A percentile compares a stretch with the other conserved stretches of the same genome.
These are phyloP conservation scores for Nannochloris sp. DNA, from an alignment of 139 green algal genomes.

Conservation along the genomic window DNA sequence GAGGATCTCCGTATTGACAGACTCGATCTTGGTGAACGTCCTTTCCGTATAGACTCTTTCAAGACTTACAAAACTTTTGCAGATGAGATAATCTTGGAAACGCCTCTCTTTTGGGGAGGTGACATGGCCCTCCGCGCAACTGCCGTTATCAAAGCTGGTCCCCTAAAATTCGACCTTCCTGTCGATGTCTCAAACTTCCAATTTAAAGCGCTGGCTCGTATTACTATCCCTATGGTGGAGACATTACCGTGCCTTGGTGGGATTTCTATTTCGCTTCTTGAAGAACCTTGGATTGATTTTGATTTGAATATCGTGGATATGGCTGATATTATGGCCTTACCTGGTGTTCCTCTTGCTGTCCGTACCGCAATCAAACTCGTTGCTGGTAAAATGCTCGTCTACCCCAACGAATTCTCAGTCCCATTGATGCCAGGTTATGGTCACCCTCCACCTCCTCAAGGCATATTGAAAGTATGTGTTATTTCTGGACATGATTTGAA, in stretches of 20 bases:
- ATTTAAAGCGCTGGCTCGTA: slow-evolving; percentile 38
- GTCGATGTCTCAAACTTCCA: slow-evolving; percentile 36
- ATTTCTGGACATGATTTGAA: slow-evolving; percentile 24
- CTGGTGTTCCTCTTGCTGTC: slow-evolving; percentile 22
- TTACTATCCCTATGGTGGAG: slow-evolving; percentile 67
- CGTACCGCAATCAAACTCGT: slow-evolving; percentile 27
- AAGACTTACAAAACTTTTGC: slow-evolving; percentile 49
- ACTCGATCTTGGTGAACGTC: slow-evolving; percentile 43
- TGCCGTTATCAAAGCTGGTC: slow-evolving; percentile 19
- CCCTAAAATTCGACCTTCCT: slow-evolving; percentile 27
- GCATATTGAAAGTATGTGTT: slow-evolving; percentile 42
- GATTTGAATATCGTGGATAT: slow-evolving; percentile 11
- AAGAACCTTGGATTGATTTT: slow-evolving; percentile 20
- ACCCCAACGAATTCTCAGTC: slow-evolving; percentile 58
- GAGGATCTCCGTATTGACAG: slow-evolving; percentile 34
- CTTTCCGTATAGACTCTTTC: slow-evolving; percentile 49
- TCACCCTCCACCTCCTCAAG: slow-evolving; percentile 33
- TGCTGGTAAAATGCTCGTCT: slow-evolving; percentile 45
- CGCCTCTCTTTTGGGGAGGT: slow-evolving; percentile 58
- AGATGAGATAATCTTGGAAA: slow-evolving; percentile 59
- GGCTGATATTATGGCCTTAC: slow-evolving; percentile 64
- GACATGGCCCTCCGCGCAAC: slow-evolving; percentile 26
- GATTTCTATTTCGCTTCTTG: slow-evolving; percentile 51
- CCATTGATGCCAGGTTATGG: slow-evolving; percentile 72
- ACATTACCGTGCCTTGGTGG: slow-evolving; percentile 68